Base-by-base conservation (phyloP, 768 basidiomycete genomes). In the Leucocoprinus birnbaumii region DNA sequence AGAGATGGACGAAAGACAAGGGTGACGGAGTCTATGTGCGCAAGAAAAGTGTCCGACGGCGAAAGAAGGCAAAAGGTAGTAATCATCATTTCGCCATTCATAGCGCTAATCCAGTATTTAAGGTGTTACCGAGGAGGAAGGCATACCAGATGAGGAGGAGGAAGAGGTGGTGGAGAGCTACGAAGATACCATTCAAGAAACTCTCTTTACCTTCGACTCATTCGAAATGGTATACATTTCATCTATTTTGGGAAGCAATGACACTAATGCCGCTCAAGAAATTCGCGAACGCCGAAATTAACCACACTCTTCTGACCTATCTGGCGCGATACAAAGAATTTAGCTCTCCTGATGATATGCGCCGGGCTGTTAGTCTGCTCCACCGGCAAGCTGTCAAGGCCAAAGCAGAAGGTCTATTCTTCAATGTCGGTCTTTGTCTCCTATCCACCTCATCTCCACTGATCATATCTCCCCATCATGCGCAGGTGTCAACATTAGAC, bases 401-500 rank as follows among this genome's bases (percentile, higher is more conserved):
- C 14, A 94, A 97, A 67, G 92, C 94, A 1, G 97, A 98, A 66
- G 96, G 89, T 0, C 71, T 99, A 8, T 98, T 93, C 71, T 99
- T 96, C 82, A 92, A 95, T 72, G 96, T 94, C 57, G 51, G 80
- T 68, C 3, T 13, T 40, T 25, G n/a, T 10, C n/a, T 41, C 22
- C 50, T 64, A 48, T 52, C 54, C 51, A 52, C 51, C 37, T 53
- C 55, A 34, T 47, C 52, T 58, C 37, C 58, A 31, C 53, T 45
- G 24, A 56, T 54, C 46, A 26, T 41, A 54, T 47, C 19, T 25
- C 16, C 48, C 48, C 10, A 22, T 51, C 40, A 59, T 66, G 64
- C 57, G 55, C 69, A 98, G 95, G 94, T 91, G 10, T 92, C 95
- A 31, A 91, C 90, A 11, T 73, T 99, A 56, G 75, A 88, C 62